A percentile compares a stretch with the other conserved stretches of the same genome.
Conservation (phyloP, 495 filamentous ascomycete species). For the Cairneyella variabilis region DNA sequence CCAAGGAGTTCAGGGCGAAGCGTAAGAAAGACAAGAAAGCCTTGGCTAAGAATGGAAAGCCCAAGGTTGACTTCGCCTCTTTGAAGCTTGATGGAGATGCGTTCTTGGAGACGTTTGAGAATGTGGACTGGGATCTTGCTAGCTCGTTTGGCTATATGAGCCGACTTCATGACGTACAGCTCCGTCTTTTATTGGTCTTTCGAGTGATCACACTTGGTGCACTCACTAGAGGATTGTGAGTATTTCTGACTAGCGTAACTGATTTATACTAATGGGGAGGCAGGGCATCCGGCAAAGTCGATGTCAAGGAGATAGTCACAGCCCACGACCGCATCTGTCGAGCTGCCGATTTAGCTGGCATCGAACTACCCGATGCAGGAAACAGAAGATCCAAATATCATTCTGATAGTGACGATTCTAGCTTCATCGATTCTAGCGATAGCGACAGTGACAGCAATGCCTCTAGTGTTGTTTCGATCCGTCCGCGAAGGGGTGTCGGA, state of each 20-base stretch:
- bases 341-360: slow-evolving; percentile 16
- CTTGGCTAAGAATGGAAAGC: neutral
- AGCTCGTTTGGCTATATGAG: neutral
- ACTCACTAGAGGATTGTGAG: slow-evolving; percentile 17
- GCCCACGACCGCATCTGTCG: slow-evolving; percentile 13
- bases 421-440: neutral
- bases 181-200: slow-evolving; percentile 18
- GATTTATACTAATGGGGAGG: neutral
- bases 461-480: neutral
- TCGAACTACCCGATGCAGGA: neutral
- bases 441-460: slow-evolving; percentile 16
- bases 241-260: neutral
- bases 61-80: neutral
- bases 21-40: slow-evolving; percentile 1
- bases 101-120: slow-evolving; percentile 15
- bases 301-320: slow-evolving; percentile 16
- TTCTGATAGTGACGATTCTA: neutral
- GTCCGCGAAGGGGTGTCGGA: too few relatives aligned
- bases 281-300: slow-evolving; percentile 8
- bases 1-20: slow-evolving; percentile 9
- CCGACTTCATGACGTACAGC: slow-evolving; percentile 17
- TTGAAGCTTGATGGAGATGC: slow-evolving; percentile 13
- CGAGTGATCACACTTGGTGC: slow-evolving; percentile 15
- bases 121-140: neutral
- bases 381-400: neutral